Percentiles rank a stretch among this genome's conserved stretches.
phyloP scores from a whole-genome alignment of 169 alveolate species.

The Babesia bovis region DNA sequence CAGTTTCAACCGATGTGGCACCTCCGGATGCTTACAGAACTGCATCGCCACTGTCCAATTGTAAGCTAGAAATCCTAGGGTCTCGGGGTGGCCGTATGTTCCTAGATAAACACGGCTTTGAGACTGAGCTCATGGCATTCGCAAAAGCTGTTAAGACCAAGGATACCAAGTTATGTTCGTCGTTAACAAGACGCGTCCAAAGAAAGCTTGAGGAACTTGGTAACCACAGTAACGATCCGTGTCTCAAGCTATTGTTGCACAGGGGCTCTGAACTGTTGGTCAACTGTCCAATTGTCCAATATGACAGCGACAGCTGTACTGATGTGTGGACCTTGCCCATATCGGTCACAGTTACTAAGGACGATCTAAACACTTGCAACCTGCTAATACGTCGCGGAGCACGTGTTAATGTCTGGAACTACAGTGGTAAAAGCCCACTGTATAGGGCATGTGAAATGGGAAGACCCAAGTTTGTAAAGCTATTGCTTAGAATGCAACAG shows the following conservation, averaged over 20 bases:
- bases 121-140: conserved; percentile 63
- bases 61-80: conserved; percentile 70
- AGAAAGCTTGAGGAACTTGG: conserved; percentile 65
- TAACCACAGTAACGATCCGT: conserved; percentile 65
- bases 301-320: conserved; percentile 68
- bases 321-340: conserved; percentile 85
- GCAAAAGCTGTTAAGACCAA: conserved; percentile 72
- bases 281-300: conserved; percentile 81
- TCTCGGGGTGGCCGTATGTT: conserved; percentile 78
- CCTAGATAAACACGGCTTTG: conserved; percentile 75
- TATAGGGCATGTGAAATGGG: conserved; percentile 82
- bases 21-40: neutral
- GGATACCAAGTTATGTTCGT: conserved; percentile 65
- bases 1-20: neutral
- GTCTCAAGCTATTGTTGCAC: conserved; percentile 69
- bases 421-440: conserved; percentile 83
- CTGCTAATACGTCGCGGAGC: conserved; percentile 84
- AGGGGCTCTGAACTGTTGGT: conserved; percentile 84
- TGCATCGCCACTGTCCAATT: neutral
- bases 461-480: conserved; percentile 74
- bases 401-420: conserved; percentile 82
- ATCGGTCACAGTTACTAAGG: conserved; percentile 78
- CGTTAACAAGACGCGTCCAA: conserved; percentile 71
- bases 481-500: conserved; percentile 33
- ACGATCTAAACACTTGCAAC: conserved; percentile 75